Evolutionary conservation across 352 stramenopile species (phyloP).

Genomic region (Globisporangium alternatum): DNA sequence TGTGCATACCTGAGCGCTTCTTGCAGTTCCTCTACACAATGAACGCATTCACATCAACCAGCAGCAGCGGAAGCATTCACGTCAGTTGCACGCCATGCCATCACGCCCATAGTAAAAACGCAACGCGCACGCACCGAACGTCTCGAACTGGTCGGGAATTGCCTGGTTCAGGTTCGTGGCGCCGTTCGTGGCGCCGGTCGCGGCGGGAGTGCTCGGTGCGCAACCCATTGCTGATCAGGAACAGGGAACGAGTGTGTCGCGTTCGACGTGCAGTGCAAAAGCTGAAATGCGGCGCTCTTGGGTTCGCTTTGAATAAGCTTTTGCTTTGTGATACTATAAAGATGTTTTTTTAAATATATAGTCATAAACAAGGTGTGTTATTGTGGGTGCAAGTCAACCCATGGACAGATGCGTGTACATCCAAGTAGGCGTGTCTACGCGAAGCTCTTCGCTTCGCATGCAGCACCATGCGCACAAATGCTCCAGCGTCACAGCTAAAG

Average conservation of each 20-base stretch:
- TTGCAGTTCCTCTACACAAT: constrained; percentile 50
- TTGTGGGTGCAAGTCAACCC: constrained; percentile 4
- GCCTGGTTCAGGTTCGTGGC: constrained; percentile 29
- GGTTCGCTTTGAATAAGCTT: too few relatives aligned
- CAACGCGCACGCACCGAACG: constrained; percentile 36
- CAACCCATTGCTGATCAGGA: constrained; percentile 26
- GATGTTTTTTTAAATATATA: too few relatives aligned
- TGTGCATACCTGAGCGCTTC: constrained; percentile 43
- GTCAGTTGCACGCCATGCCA: neutral
- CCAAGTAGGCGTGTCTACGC: too few relatives aligned
- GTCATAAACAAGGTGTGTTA: neutral
- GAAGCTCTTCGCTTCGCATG: too few relatives aligned
- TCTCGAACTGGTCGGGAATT: constrained; percentile 62
- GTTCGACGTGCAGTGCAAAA: neutral
- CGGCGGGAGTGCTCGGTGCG: constrained; percentile 15
- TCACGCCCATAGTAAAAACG: constrained; percentile 6
- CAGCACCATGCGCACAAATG: too few relatives aligned
- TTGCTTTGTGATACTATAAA: too few relatives aligned
- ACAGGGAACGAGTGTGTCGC: neutral
- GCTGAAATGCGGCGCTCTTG: too few relatives aligned
- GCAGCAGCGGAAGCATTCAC: neutral
- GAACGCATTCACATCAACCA: constrained; percentile 6
- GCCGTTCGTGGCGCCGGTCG: neutral
- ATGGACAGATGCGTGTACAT: neutral
- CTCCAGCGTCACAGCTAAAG: too few relatives aligned